Percentiles rank a stretch among this genome's conserved stretches.
Evolutionary conservation across 2,329 filamentous ascomycete genomes (phyloP).

Genomic region (Corinectria fuckeliana): DNA sequence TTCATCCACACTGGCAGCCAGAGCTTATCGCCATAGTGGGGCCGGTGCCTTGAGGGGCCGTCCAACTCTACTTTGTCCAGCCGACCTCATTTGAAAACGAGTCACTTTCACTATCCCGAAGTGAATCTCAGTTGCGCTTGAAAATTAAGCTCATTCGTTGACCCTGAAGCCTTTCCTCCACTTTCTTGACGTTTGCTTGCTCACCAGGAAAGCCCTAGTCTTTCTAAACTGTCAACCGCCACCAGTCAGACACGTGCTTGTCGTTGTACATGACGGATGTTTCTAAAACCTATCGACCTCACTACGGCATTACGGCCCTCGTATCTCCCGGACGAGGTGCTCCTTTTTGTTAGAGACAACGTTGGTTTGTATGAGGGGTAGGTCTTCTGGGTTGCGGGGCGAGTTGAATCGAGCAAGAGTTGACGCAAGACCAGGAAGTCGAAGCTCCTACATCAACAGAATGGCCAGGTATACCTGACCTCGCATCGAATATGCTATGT

Average conservation of each 20-base stretch:
- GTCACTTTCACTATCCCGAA: constrained; percentile 1
- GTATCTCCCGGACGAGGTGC: constrained; percentile 89
- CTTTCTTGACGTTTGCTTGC: not conserved
- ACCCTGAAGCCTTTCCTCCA: not conserved
- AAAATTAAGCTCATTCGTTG: not conserved
- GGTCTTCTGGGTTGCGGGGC: constrained; percentile 43
- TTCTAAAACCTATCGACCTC: constrained; percentile 92
- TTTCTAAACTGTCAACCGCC: not conserved
- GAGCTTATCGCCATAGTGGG: constrained; percentile 31
- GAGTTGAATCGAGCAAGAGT: constrained; percentile 4
- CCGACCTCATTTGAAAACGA: constrained; percentile 20
- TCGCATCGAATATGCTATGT: constrained; percentile 97
- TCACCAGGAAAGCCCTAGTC: not conserved
- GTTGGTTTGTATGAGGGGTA: constrained; percentile 98
- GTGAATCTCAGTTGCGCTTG: constrained; percentile 2
- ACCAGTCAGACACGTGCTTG: constrained; percentile 10
- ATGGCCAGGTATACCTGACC: constrained; percentile 95
- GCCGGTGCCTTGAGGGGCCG: constrained; percentile 21
- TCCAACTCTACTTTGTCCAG: constrained; percentile 16
- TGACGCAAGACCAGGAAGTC: constrained; percentile 70
- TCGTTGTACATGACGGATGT: constrained; percentile 77
- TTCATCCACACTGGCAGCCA: not conserved
- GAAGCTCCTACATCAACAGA: constrained; percentile 92
- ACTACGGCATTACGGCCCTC: constrained; percentile 94
- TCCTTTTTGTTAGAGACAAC: constrained; percentile 96